Percentiles rank a stretch among this genome's conserved stretches.
Evolutionary conservation across 768 basidiomycete species (phyloP).

Genomic region (Hericium coralloides): DNA sequence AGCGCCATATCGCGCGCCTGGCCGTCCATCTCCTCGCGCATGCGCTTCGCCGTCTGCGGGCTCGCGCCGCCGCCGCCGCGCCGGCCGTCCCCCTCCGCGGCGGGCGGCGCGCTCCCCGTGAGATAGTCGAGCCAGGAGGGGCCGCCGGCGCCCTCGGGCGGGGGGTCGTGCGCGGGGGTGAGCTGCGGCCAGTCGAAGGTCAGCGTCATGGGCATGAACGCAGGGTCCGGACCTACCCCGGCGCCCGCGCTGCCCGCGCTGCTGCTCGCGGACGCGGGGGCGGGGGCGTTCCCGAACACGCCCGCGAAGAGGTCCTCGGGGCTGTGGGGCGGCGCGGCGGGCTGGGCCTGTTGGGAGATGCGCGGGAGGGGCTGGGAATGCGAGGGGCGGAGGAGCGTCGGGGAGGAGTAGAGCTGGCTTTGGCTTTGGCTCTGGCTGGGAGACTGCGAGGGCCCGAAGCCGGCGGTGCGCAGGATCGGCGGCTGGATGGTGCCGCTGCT

Average conservation of each 20-base stretch:
- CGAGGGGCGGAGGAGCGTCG: background rate
- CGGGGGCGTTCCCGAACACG: conserved; percentile 16
- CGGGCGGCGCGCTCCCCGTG: conserved; percentile 2
- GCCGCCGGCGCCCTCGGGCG: conserved; percentile 2
- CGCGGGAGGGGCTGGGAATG: conserved; percentile 2
- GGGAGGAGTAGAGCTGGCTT: background rate
- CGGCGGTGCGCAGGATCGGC: background rate
- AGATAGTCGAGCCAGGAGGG: conserved; percentile 13
- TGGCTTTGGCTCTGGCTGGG: too few species aligned
- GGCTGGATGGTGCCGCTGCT: background rate
- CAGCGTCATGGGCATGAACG: conserved; percentile 12
- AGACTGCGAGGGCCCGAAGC: background rate
- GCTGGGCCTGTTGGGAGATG: conserved; percentile 11
- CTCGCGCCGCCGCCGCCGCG: too few species aligned
- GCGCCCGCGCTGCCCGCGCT: background rate
- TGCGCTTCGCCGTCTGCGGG: background rate
- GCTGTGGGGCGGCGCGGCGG: conserved; percentile 5
- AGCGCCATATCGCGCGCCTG: too few species aligned
- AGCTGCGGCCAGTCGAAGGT: conserved; percentile 18
- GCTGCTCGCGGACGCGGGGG: background rate
- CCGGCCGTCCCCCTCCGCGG: too few species aligned
- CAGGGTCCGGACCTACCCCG: conserved; percentile 8
- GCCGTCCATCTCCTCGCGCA: background rate
- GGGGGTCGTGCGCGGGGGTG: conserved; percentile 7
- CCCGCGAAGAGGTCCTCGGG: conserved; percentile 13